Conservation (phyloP, 805 yeast species). For the Priceomyces fermenticarens region DNA sequence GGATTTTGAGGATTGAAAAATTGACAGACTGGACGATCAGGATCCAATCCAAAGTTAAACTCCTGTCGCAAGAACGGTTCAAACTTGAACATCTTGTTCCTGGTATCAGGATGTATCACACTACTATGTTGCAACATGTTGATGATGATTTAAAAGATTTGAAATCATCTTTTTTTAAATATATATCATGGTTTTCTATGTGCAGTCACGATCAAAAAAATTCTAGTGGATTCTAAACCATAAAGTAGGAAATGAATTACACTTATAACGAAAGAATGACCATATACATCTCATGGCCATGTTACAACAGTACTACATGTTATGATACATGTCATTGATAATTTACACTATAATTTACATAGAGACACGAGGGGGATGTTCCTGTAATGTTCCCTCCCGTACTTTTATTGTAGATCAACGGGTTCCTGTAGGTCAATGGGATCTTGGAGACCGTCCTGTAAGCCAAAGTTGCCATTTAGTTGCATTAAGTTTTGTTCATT, state of each 20-base stretch:
- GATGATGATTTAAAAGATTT: not conserved
- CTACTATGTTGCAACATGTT: slow-evolving; percentile 37
- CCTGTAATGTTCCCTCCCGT: too few relatives aligned
- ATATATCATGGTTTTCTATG: not conserved
- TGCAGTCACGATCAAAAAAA: too few relatives aligned
- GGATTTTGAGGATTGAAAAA: slow-evolving; percentile 54
- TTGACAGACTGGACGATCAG: slow-evolving; percentile 86
- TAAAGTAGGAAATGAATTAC: too few relatives aligned
- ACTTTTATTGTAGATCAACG: too few relatives aligned
- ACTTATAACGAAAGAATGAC: too few relatives aligned
- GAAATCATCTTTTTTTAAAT: not conserved
- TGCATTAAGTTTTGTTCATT: slow-evolving; percentile 13
- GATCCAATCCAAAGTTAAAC: slow-evolving; percentile 78
- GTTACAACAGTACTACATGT: too few relatives aligned
- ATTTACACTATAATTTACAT: too few relatives aligned
- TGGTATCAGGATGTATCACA: slow-evolving; percentile 39
- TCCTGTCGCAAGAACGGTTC: slow-evolving; percentile 82
- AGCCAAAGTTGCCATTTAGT: slow-evolving; percentile 6
- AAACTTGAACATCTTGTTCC: slow-evolving; percentile 51
- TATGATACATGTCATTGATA: too few relatives aligned
- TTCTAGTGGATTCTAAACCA: too few relatives aligned
- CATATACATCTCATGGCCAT: too few relatives aligned
- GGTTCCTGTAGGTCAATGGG: not conserved
- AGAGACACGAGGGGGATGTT: too few relatives aligned
- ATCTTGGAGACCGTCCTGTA: not conserved